Base-by-base conservation (phyloP, 352 stramenopile species). In the Phytophthora idaei region DNA sequence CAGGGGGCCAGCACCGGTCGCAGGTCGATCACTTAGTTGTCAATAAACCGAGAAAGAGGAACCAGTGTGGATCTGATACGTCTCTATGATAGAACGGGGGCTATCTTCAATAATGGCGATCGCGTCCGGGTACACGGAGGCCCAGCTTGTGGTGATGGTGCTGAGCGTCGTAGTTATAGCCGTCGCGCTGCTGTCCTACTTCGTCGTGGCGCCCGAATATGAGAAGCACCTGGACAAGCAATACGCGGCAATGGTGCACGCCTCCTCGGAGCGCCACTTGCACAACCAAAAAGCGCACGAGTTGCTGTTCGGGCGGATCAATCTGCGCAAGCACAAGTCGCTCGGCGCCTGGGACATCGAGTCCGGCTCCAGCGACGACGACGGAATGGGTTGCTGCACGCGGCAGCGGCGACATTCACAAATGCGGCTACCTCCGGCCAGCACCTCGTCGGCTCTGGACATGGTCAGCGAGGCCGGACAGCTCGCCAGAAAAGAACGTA, bases 151-250 rank as follows among this genome's bases (percentile, higher is more conserved):
- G 50, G 47, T 85, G 49, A 62, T 90, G 5, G 77, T 87, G 42
- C 67, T 90, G 44, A 76, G 60, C 14, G 56, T 79, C 50, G 61
- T 93, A 5, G 69, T 93, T 37, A 65, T 90, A 29, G 73, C 61
- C 25, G 75, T 90, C 15, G 84, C 78, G 32, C 61, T 93, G 28
- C 72, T 93, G n/a, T 93, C 82, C 36, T 93, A 93, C 66, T 93
- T 91, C 46, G 84, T 93, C 17, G 81, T 92, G 17, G 84, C 84
- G 10, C 82, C 84, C 3, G 84, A 93, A 66, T 91, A 83, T 69
- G 80, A 91, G 57, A 90, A 90, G 69, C 82, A 73, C 11, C 71
- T 91, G 28, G 70, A 89, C 44, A 82, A 88, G 62, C 71, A 89
- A 73, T 87, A 79, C 58, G 73, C 76, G 4, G 71, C 73, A 7